Percentiles rank a stretch among this genome's conserved stretches.
These are phyloP conservation scores for Casuarina glauca DNA, from an alignment of 306 rosid species.

Conservation along the genomic window DNA sequence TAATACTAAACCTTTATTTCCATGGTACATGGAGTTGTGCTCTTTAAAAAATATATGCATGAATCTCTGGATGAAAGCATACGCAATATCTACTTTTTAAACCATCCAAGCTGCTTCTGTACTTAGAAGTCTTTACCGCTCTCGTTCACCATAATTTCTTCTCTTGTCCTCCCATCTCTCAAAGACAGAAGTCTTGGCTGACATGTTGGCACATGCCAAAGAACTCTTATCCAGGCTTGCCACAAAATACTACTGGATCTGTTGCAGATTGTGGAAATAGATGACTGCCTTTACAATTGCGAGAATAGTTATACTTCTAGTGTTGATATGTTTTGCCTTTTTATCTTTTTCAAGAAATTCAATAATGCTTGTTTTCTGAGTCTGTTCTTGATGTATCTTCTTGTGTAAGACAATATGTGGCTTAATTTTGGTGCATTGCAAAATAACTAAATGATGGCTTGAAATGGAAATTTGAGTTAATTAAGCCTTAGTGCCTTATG, in stretches of 20 bases:
- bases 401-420: neutral
- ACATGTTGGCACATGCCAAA: too few relatives aligned
- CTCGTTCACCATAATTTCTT: neutral
- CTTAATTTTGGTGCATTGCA: neutral
- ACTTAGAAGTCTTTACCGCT: neutral
- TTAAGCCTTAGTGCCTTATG: neutral
- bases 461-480: constrained; percentile 4
- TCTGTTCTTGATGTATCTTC: neutral
- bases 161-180: neutral
- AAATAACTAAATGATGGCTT: neutral
- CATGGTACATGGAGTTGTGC: neutral
- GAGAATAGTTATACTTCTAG: neutral
- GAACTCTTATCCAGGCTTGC: neutral
- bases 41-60: neutral
- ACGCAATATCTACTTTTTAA: neutral
- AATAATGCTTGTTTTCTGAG: neutral
- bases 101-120: neutral
- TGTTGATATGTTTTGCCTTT: neutral
- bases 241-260: neutral
- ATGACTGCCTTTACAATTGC: neutral
- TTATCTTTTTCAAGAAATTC: neutral
- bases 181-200: too few relatives aligned
- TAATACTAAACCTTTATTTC: neutral
- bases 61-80: neutral
- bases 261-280: neutral